phyloP scores from a whole-genome alignment of 805 yeast species.

The Pichia manshurica region DNA sequence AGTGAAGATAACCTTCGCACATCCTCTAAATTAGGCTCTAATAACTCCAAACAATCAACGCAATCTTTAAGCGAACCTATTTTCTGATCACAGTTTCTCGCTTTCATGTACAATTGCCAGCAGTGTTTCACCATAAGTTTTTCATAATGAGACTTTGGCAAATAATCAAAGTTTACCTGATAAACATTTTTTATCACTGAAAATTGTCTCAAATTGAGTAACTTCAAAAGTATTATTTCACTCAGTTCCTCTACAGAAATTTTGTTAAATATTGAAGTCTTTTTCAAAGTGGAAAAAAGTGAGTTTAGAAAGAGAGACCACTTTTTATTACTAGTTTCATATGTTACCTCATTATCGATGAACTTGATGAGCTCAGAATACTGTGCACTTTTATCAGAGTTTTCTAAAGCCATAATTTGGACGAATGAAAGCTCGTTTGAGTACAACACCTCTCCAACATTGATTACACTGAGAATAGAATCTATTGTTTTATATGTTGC shows the following conservation, averaged over 20 bases:
- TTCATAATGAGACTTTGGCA: conserved; percentile 14
- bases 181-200: conserved; percentile 16
- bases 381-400: conserved; percentile 18
- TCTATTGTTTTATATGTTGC: conserved; percentile 15
- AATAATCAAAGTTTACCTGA: conserved; percentile 17
- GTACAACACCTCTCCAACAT: conserved; percentile 26
- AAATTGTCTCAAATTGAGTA: conserved; percentile 22
- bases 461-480: conserved; percentile 19
- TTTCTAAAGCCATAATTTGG: conserved; percentile 22
- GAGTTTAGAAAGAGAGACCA: conserved; percentile 27
- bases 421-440: conserved; percentile 24
- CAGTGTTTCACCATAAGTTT: conserved; percentile 14
- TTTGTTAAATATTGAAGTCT: conserved; percentile 24
- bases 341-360: conserved; percentile 22
- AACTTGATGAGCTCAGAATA: conserved; percentile 22
- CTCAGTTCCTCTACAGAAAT: conserved; percentile 20
- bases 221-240: conserved; percentile 18
- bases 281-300: conserved; percentile 24
- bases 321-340: conserved; percentile 16
- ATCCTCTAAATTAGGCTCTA: conserved; percentile 7
- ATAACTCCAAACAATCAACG: conserved; percentile 18
- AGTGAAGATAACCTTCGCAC: conserved; percentile 14
- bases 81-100: conserved; percentile 26
- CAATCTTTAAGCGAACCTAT: conserved; percentile 26
- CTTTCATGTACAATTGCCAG: conserved; percentile 26